phyloP scores from a whole-genome alignment of 208 protist genomes.

The Crithidia fasciculata region DNA sequence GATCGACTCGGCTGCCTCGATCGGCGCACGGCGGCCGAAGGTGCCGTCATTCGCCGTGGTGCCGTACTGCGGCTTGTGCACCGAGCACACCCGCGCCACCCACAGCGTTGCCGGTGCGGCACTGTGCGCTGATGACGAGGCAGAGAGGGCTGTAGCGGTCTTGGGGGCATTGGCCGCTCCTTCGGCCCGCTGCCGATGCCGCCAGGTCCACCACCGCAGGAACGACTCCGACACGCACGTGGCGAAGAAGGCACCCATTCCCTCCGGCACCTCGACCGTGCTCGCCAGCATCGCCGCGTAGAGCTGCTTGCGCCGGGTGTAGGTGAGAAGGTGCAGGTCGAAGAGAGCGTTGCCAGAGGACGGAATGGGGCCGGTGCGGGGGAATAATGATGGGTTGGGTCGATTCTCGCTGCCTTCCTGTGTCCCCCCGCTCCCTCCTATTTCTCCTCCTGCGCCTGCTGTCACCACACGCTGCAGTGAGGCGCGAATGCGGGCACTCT shows the following conservation, averaged over 20 bases:
- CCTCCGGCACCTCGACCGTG: constrained; percentile 34
- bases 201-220: constrained; percentile 34
- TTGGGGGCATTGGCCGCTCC: background rate
- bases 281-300: constrained; percentile 31
- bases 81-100: constrained; percentile 17
- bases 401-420: background rate
- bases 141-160: background rate
- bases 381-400: background rate
- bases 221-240: constrained; percentile 36
- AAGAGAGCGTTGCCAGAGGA: constrained; percentile 36
- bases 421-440: background rate
- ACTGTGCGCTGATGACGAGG: background rate
- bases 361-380: constrained; percentile 2
- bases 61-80: constrained; percentile 26
- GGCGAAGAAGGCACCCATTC: constrained; percentile 31
- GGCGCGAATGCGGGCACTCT: constrained; percentile 5
- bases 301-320: constrained; percentile 28
- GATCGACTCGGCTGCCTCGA: constrained; percentile 19
- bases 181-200: background rate
- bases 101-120: constrained; percentile 14
- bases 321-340: constrained; percentile 34
- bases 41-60: constrained; percentile 17
- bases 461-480: constrained; percentile 4
- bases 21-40: constrained; percentile 14
- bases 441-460: background rate